Percentiles rank a stretch among this genome's conserved stretches.
Conservation (phyloP, 768 basidiomycete species). For the Mycena kentingensis region DNA sequence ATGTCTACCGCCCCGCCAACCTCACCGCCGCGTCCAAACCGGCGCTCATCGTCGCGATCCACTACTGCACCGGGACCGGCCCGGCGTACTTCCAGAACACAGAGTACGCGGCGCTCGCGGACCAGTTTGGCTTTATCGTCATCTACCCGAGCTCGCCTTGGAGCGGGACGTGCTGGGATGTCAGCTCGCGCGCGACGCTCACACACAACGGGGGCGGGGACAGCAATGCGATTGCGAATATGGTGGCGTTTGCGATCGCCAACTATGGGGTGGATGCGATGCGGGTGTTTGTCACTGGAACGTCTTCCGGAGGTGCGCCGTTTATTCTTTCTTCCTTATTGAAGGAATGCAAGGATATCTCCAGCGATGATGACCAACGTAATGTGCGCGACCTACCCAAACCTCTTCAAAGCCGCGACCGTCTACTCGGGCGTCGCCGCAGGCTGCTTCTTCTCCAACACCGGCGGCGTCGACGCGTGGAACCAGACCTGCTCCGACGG, state of each 20-base stretch:
- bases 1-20: slow-evolving; percentile 46
- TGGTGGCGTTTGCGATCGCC: slow-evolving; percentile 48
- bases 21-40: slow-evolving; percentile 39
- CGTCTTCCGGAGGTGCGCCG: slow-evolving; percentile 45
- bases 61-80: slow-evolving; percentile 54
- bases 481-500: slow-evolving; percentile 50
- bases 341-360: too few species aligned
- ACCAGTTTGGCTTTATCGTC: slow-evolving; percentile 51
- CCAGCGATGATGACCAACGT: slow-evolving; percentile 62
- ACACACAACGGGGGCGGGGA: slow-evolving; percentile 61
- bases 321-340: neutral
- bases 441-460: slow-evolving; percentile 44
- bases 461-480: slow-evolving; percentile 47
- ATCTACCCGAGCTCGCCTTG: slow-evolving; percentile 49
- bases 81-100: slow-evolving; percentile 53
- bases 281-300: slow-evolving; percentile 53
- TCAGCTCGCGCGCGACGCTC: slow-evolving; percentile 49
- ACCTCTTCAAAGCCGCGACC: slow-evolving; percentile 51
- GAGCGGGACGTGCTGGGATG: slow-evolving; percentile 55
- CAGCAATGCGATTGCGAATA: slow-evolving; percentile 51
- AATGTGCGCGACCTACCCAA: slow-evolving; percentile 54
- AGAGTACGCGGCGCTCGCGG: slow-evolving; percentile 50
- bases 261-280: slow-evolving; percentile 48
- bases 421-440: slow-evolving; percentile 56
- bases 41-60: slow-evolving; percentile 54